Evolutionary conservation across 176 grass and related monocot genomes (phyloP).

Genomic region (Carex myosuroides): DNA sequence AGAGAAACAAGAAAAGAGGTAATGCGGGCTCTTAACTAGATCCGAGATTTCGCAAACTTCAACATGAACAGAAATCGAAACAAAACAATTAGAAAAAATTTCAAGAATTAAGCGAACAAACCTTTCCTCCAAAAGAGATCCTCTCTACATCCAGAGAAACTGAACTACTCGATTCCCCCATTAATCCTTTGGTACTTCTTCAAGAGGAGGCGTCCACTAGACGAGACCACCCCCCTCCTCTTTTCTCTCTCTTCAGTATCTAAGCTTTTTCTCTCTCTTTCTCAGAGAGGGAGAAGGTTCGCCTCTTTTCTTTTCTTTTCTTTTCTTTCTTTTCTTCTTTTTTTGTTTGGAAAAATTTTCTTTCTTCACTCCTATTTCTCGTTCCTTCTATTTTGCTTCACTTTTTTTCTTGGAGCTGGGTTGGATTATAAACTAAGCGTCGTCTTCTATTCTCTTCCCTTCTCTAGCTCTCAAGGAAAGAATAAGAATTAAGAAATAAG

Average conservation of each 20-base stretch:
- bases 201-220: slow-evolving; percentile 5
- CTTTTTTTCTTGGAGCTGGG: slow-evolving; percentile 12
- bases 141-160: slow-evolving; percentile 66
- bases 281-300: background rate
- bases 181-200: slow-evolving; percentile 20
- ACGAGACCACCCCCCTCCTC: background rate
- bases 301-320: background rate
- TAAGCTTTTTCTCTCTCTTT: background rate
- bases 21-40: slow-evolving; percentile 10
- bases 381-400: slow-evolving; percentile 4
- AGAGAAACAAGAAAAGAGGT: background rate
- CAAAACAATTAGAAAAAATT: slow-evolving; percentile 11
- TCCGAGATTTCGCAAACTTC: slow-evolving; percentile 1
- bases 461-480: background rate
- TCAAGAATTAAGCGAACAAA: slow-evolving; percentile 15
- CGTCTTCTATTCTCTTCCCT: background rate
- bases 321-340: background rate
- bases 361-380: background rate
- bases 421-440: slow-evolving; percentile 46
- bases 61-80: background rate
- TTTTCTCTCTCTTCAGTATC: background rate
- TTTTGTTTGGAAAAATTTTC: background rate
- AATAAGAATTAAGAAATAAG: slow-evolving; percentile 12
- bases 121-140: slow-evolving; percentile 91
- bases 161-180: slow-evolving; percentile 62